Conservation (phyloP, 2,329 filamentous ascomycete genomes). For the Parastagonospora avenae region DNA sequence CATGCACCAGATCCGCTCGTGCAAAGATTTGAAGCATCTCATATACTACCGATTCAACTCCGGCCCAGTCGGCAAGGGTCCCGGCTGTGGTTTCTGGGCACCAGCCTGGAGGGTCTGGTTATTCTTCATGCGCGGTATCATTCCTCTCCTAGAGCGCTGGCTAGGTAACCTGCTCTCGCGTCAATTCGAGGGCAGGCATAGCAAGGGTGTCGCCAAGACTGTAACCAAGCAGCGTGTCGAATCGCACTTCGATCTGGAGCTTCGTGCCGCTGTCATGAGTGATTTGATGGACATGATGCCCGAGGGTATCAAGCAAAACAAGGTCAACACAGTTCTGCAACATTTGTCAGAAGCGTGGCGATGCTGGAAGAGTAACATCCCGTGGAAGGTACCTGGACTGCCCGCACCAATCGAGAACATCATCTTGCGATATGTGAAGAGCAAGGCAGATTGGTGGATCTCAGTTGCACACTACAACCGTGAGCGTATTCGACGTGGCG, state of each 20-base stretch:
- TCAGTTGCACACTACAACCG: conserved; percentile 99
- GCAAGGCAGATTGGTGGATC: conserved; percentile 99
- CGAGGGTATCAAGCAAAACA: conserved; percentile 98
- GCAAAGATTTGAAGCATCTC: conserved; percentile 98
- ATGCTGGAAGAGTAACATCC: conserved; percentile 99
- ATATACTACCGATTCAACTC: conserved; percentile 99
- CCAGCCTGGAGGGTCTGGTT: conserved; percentile 99
- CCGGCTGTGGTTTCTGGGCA: conserved; percentile 98
- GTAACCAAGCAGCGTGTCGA: conserved; percentile 99
- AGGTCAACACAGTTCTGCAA: conserved; percentile 96
- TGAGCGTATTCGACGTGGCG: conserved; percentile 92
- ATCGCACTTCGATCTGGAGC: conserved; percentile 96
- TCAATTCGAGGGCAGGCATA: conserved; percentile 97
- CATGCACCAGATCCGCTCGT: conserved; percentile 99
- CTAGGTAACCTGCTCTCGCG: conserved; percentile 94
- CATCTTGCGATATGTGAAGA: conserved; percentile 97
- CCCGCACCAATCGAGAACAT: conserved; percentile 99
- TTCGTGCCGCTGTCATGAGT: conserved; percentile 97
- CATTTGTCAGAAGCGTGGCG: conserved; percentile 98
- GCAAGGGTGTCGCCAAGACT: conserved; percentile 98
- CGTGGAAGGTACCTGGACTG: conserved; percentile 97
- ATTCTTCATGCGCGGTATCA: conserved; percentile 99
- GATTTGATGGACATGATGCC: conserved; percentile 99
- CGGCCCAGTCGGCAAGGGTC: conserved; percentile 93
- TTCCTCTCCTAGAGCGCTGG: conserved; percentile 95